phyloP scores from a whole-genome alignment of 164 flowering plant genomes.

The Amborella trichopoda region DNA sequence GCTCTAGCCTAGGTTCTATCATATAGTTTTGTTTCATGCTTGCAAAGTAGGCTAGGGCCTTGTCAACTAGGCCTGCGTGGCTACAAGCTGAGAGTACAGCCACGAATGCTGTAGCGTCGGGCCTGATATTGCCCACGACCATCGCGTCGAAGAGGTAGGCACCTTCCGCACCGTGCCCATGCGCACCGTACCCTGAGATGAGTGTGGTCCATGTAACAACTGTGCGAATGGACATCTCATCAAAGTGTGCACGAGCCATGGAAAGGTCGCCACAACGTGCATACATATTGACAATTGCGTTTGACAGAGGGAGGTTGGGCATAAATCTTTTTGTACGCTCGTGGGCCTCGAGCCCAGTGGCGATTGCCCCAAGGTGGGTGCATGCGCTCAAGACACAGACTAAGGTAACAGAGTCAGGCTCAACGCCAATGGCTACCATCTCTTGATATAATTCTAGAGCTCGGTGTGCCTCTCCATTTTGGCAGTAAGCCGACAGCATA shows the following conservation, averaged over 20 bases:
- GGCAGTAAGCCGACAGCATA: conserved; percentile 80
- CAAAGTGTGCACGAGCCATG: conserved; percentile 46
- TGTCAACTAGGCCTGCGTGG: conserved; percentile 70
- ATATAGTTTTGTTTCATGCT: conserved; percentile 38
- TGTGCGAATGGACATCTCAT: conserved; percentile 40
- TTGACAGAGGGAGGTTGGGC: conserved; percentile 37
- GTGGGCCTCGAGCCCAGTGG: conserved; percentile 54
- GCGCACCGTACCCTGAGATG: conserved; percentile 84
- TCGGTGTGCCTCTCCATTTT: conserved; percentile 50
- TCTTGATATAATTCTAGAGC: conserved; percentile 56
- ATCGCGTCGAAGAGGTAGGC: conserved; percentile 57
- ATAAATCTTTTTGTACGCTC: conserved; percentile 29
- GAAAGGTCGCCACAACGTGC: conserved; percentile 65
- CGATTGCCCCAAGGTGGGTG: conserved; percentile 63
- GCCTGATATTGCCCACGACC: conserved; percentile 36
- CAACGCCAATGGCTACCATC: conserved; percentile 35
- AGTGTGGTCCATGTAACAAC: conserved; percentile 80
- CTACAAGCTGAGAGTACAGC: conserved; percentile 75
- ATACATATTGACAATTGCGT: conserved; percentile 71
- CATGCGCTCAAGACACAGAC: conserved; percentile 71
- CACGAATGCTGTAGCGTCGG: conserved; percentile 58
- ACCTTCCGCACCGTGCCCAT: conserved; percentile 64
- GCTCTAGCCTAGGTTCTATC: conserved; percentile 53
- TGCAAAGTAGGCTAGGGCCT: conserved; percentile 45
- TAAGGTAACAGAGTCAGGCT: conserved; percentile 60